Evolutionary conservation across 129 eudicot genomes (phyloP).

Genomic region (Sambucus nigra): DNA sequence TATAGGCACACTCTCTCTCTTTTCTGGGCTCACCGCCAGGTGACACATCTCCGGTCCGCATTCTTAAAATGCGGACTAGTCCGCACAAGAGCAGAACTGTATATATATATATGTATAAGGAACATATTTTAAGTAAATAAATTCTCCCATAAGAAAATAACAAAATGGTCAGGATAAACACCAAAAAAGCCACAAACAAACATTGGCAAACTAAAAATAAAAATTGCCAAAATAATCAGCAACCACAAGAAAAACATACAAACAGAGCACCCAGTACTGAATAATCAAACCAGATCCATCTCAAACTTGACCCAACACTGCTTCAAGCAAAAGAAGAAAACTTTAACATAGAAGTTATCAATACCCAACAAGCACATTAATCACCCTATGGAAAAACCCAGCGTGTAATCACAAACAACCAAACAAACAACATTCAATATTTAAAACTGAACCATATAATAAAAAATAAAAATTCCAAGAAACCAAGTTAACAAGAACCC

Average conservation of each 20-base stretch:
- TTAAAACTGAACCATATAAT: conserved; percentile 3
- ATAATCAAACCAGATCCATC: conserved; percentile 12
- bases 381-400: conserved; percentile 13
- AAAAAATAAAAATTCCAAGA: conserved; percentile 5
- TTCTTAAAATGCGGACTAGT: too few relatives aligned
- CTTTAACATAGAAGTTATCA: conserved; percentile 6
- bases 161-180: neutral
- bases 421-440: conserved; percentile 18
- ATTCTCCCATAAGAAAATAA: neutral
- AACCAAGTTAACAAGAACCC: conserved; percentile 14
- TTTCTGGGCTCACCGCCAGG: too few relatives aligned
- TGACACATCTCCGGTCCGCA: too few relatives aligned
- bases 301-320: conserved; percentile 8
- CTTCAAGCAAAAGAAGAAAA: conserved; percentile 9
- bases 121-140: too few relatives aligned
- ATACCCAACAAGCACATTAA: conserved; percentile 17
- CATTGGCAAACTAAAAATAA: neutral
- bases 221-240: neutral
- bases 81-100: too few relatives aligned
- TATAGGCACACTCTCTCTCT: too few relatives aligned
- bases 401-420: conserved; percentile 3
- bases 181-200: neutral
- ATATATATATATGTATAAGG: neutral
- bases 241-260: neutral
- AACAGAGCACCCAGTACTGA: conserved; percentile 1